phyloP scores from a whole-genome alignment of 306 rosid species.

The Cicer bijugum region DNA sequence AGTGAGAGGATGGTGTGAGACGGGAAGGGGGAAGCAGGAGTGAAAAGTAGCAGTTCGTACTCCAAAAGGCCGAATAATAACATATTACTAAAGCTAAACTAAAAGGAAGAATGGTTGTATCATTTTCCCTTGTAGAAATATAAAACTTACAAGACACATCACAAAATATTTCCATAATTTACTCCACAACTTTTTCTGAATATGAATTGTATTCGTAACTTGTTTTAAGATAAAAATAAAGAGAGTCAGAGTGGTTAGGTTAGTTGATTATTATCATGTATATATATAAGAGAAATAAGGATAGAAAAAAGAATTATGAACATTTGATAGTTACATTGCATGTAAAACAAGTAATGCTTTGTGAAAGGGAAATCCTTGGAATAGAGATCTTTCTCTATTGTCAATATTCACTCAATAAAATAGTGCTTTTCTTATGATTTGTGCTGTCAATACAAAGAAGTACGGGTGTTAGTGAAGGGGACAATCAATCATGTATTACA shows the following conservation, averaged over 20 bases:
- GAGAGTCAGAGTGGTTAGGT: not conserved
- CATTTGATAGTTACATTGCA: not conserved
- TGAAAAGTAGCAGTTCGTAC: not conserved
- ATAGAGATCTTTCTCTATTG: not conserved
- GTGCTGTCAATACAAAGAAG: not conserved
- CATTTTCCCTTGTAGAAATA: constrained; percentile 3
- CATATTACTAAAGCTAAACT: not conserved
- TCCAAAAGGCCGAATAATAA: not conserved
- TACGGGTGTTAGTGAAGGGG: not conserved
- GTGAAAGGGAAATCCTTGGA: not conserved
- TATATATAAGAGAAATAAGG: not conserved
- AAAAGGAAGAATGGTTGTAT: not conserved
- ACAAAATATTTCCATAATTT: constrained; percentile 1
- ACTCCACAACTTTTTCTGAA: not conserved
- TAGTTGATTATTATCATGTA: not conserved
- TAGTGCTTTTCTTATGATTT: not conserved
- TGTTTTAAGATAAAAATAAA: not conserved
- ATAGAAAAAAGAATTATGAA: not conserved
- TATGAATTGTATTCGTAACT: not conserved
- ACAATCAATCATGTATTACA: not conserved
- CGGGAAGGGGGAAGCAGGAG: not conserved
- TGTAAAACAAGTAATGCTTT: not conserved
- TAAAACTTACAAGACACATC: not conserved
- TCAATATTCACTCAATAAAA: not conserved
- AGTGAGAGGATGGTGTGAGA: not conserved